Evolutionary conservation across 371 early-diverging fungal species (phyloP), one percentile per base, ranked within the genome.

Genomic region (Mucor circinelloides): DNA sequence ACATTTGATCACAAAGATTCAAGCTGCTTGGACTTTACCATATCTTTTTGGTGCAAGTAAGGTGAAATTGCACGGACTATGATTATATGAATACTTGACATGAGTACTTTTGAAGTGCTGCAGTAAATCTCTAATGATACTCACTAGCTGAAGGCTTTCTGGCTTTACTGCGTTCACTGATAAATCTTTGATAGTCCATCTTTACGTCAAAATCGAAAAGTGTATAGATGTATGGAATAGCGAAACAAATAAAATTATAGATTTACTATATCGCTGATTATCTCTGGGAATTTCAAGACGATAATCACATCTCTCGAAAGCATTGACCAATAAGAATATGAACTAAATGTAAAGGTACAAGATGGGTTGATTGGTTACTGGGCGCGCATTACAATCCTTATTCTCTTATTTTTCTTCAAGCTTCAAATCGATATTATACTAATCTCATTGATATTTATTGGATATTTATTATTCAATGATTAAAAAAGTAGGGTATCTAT

Each of bases 81-180:
- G 25, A 17, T 12, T 28, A 13, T 25, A 4, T 34, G 55, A 17
- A 38, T 59, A 32, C 34, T 25, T 42, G 9, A n/a, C n/a, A 28
- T n/a, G 30, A 30, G 36, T 42, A 19, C 36, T 15, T 48, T 69
- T 58, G n/a, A 55, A 17, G 8, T 28, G 1, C 3, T 34, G 21
- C 48, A 27, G 23, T 21, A 19, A 31, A 12, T 23, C 32, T n/a
- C 13, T 6, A 15, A 1, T 50, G 12, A 23, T 62, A 23, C 72
- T 60, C 78, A 82, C 82, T 79, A 21, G 80, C 78, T 48, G 80
- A 71, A 1, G 81, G 78, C 34, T 79, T 76, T 60, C 83, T 73
- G 9, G 77, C 74, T 60, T 80, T 67, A 32, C 81, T 79, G 19
- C 59, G 48, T 56, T 78, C 68, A 70, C 79, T 81, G 58, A 83